Conservation (phyloP, 2,329 filamentous ascomycete genomes). For the Emergomyces africanus region DNA sequence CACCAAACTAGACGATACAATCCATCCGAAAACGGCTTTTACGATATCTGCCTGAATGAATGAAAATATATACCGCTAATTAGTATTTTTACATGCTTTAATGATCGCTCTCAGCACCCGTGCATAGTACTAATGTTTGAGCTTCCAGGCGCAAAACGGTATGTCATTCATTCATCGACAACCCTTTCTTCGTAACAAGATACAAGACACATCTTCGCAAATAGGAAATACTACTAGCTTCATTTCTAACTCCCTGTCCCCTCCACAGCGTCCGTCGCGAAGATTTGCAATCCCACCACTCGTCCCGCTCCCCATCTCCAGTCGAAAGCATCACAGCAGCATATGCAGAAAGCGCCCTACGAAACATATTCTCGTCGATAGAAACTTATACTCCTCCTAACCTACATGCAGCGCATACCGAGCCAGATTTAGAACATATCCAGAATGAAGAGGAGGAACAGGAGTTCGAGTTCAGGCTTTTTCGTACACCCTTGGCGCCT, state of each 20-base stretch:
- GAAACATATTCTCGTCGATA: conserved; percentile 7
- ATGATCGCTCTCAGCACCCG: no score
- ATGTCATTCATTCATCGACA: neutral
- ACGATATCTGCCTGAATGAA: neutral
- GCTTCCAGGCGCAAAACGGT: conserved; percentile 4
- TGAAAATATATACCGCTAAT: neutral
- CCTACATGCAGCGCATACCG: neutral
- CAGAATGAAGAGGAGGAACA: conserved; percentile 23
- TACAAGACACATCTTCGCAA: neutral
- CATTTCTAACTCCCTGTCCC: neutral
- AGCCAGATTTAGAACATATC: neutral
- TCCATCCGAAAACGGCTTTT: neutral
- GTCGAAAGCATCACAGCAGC: conserved; percentile 4
- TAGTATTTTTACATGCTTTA: neutral
- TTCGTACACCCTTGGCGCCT: conserved; percentile 18
- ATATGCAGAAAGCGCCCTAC: conserved; percentile 7
- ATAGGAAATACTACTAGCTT: neutral
- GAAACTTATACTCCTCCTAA: conserved; percentile 4
- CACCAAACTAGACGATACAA: neutral
- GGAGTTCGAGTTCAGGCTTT: conserved; percentile 33
- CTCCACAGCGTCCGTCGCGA: conserved; percentile 9
- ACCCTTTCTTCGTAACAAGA: no score
- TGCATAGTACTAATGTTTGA: conserved; percentile 4
- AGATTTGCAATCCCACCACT: conserved; percentile 7
- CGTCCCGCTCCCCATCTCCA: conserved; percentile 9